Conservation (phyloP, 768 basidiomycete genomes). For the Mycena belliarum region DNA sequence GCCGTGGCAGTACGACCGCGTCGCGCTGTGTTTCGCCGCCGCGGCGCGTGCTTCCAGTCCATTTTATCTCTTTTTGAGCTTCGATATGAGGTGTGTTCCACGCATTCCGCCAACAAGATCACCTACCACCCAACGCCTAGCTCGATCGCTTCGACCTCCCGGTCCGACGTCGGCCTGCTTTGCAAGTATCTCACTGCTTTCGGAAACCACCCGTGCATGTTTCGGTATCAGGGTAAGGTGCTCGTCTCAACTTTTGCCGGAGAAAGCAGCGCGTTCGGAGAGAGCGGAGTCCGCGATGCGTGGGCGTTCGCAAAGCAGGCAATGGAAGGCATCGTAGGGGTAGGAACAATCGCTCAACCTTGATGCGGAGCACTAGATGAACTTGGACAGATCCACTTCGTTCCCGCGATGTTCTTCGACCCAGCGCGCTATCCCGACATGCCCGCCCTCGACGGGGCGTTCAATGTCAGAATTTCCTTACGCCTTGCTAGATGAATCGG, state of each 20-base stretch:
- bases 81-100: conserved; percentile 37
- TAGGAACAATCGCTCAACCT: background rate
- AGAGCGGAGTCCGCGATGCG: conserved; percentile 33
- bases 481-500: too few species aligned
- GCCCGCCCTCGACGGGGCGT: conserved; percentile 47
- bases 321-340: conserved; percentile 16
- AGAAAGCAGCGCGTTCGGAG: conserved; percentile 50
- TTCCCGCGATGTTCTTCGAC: conserved; percentile 55
- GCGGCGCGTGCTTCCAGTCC: conserved; percentile 22
- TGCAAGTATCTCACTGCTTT: conserved; percentile 38
- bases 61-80: conserved; percentile 41
- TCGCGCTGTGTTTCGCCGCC: conserved; percentile 40
- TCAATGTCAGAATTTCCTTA: conserved; percentile 31
- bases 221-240: conserved; percentile 35
- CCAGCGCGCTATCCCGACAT: conserved; percentile 37
- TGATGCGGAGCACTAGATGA: background rate
- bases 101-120: too few species aligned
- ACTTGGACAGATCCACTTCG: conserved; percentile 41
- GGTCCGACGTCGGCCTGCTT: conserved; percentile 29
- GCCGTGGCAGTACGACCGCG: conserved; percentile 37
- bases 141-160: conserved; percentile 16
- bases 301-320: conserved; percentile 30
- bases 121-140: too few species aligned
- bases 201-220: conserved; percentile 40
- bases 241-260: conserved; percentile 50